Evolutionary conservation across 2,329 filamentous ascomycete genomes (phyloP).

Genomic region (Fusarium clavum): DNA sequence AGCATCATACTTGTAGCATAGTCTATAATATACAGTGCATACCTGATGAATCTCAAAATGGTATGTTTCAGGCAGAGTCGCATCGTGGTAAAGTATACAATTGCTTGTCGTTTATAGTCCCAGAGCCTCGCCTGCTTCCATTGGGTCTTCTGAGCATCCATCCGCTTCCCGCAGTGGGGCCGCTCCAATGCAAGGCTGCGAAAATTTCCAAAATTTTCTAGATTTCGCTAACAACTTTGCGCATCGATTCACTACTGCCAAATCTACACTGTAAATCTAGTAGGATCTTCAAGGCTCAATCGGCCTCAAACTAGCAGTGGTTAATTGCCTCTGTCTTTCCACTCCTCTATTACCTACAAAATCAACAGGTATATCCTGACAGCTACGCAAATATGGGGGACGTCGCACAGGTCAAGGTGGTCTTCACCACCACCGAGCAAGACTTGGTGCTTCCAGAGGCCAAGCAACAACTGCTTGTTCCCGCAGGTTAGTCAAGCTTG

Average conservation of each 20-base stretch:
- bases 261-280: slow-evolving; percentile 9
- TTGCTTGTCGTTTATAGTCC: neutral
- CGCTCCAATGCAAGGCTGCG: slow-evolving; percentile 41
- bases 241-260: slow-evolving; percentile 15
- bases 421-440: slow-evolving; percentile 72
- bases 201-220: slow-evolving; percentile 45
- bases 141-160: slow-evolving; percentile 12
- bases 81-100: neutral
- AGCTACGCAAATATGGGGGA: slow-evolving; percentile 51
- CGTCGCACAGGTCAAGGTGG: slow-evolving; percentile 71
- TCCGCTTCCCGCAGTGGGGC: slow-evolving; percentile 44
- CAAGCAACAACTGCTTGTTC: slow-evolving; percentile 71
- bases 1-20: neutral
- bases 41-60: neutral
- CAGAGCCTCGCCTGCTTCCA: slow-evolving; percentile 35
- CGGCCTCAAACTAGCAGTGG: slow-evolving; percentile 19
- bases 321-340: neutral
- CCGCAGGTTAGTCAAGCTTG: slow-evolving; percentile 59
- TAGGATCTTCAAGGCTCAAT: slow-evolving; percentile 32
- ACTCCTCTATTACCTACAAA: neutral
- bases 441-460: slow-evolving; percentile 72
- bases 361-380: neutral
- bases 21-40: neutral
- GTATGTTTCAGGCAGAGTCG: neutral
- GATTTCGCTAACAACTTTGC: slow-evolving; percentile 34